Evolutionary conservation across 495 filamentous ascomycete species (phyloP).

Genomic region (Annulohypoxylon nitens): DNA sequence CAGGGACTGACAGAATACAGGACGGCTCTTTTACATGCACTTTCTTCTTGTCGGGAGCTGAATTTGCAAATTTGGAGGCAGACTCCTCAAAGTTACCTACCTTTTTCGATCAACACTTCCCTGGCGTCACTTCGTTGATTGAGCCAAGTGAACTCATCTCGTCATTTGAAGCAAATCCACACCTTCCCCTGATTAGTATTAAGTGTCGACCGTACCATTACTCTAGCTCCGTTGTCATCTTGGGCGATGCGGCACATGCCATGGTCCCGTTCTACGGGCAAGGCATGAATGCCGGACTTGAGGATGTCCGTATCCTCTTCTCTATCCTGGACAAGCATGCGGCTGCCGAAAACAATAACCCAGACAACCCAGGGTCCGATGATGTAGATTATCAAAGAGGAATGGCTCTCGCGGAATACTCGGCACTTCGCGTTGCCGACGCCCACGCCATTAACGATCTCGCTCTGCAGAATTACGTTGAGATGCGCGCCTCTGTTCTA

Average conservation of each 20-base stretch:
- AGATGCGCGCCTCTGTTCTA: constrained; percentile 89
- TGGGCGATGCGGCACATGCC: constrained; percentile 96
- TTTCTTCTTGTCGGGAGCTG: constrained; percentile 79
- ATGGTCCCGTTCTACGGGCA: constrained; percentile 98
- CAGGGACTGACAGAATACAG: constrained; percentile 49
- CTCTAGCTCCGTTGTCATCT: constrained; percentile 79
- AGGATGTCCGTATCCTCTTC: constrained; percentile 87
- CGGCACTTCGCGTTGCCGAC: constrained; percentile 76
- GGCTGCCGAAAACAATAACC: constrained; percentile 47
- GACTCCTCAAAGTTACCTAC: constrained; percentile 67
- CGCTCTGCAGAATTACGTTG: constrained; percentile 89
- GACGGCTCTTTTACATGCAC: constrained; percentile 97
- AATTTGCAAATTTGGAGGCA: constrained; percentile 71
- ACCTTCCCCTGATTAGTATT: constrained; percentile 91
- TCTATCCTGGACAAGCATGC: constrained; percentile 75
- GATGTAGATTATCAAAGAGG: constrained; percentile 59
- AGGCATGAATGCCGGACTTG: constrained; percentile 88
- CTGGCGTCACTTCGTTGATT: constrained; percentile 89
- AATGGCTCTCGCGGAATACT: constrained; percentile 79
- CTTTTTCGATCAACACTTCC: constrained; percentile 86
- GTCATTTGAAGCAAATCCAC: constrained; percentile 83
- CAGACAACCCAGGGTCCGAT: constrained; percentile 15
- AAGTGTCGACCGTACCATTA: constrained; percentile 92
- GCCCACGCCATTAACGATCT: constrained; percentile 93
- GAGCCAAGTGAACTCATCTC: constrained; percentile 71